A percentile compares a stretch with the other conserved stretches of the same genome.
phyloP scores from a whole-genome alignment of 495 filamentous ascomycete genomes.

The Aspergillus haitiensis region DNA sequence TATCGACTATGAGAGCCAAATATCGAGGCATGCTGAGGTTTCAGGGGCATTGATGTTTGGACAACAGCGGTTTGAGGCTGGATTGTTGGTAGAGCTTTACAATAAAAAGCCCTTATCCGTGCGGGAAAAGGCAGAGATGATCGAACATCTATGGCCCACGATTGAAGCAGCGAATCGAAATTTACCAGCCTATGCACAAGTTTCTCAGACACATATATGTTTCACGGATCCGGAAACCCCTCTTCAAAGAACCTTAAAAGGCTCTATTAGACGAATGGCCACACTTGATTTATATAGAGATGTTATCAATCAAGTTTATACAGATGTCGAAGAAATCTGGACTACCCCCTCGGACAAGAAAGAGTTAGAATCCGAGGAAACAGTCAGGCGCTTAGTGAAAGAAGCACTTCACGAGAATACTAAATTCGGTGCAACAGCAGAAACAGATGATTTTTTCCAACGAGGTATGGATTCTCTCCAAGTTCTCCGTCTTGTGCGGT shows the following conservation, averaged over 20 bases:
- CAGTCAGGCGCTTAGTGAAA: background rate
- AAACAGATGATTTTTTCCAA: slow-evolving; percentile 9
- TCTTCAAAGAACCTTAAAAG: slow-evolving; percentile 6
- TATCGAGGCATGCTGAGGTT: slow-evolving; percentile 7
- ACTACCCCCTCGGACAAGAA: background rate
- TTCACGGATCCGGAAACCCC: slow-evolving; percentile 7
- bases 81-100: slow-evolving; percentile 4
- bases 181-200: slow-evolving; percentile 8
- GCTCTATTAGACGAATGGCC: slow-evolving; percentile 3
- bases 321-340: slow-evolving; percentile 8
- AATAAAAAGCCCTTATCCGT: background rate
- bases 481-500: slow-evolving; percentile 11
- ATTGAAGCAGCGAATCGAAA: slow-evolving; percentile 6
- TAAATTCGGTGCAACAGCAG: background rate
- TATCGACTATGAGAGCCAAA: slow-evolving; percentile 12
- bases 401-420: slow-evolving; percentile 4
- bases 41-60: slow-evolving; percentile 4
- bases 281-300: slow-evolving; percentile 6
- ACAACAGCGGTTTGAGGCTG: slow-evolving; percentile 6
- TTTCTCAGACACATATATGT: slow-evolving; percentile 7
- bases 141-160: slow-evolving; percentile 3
- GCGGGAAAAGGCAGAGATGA: background rate
- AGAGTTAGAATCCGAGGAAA: background rate
- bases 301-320: slow-evolving; percentile 1
- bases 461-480: slow-evolving; percentile 15